Evolutionary conservation across 2,329 filamentous ascomycete species (phyloP).

Genomic region (Podosphaera xanthii): DNA sequence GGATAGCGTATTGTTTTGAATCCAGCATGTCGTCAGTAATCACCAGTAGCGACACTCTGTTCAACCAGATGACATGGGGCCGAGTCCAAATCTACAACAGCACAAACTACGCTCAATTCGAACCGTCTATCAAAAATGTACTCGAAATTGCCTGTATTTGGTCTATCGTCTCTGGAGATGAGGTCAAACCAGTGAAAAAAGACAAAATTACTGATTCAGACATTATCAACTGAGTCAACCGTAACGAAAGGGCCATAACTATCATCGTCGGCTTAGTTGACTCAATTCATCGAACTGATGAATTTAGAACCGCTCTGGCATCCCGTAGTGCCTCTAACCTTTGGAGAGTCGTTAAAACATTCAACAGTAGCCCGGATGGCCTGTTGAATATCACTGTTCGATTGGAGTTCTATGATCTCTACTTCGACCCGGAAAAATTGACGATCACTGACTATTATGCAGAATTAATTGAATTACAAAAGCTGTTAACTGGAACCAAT

Average conservation of each 20-base stretch:
- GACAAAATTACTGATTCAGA: not conserved
- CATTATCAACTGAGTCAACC: not conserved
- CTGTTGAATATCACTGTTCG: not conserved
- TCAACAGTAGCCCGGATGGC: not conserved
- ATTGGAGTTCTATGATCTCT: not conserved
- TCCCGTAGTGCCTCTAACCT: not conserved
- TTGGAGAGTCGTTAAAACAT: not conserved
- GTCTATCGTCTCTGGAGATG: too few relatives aligned
- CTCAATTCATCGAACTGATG: not conserved
- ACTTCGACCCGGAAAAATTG: not conserved
- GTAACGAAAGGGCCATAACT: not conserved
- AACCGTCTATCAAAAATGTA: too few relatives aligned
- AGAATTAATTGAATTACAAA: not conserved
- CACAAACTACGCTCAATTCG: too few relatives aligned
- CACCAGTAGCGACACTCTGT: too few relatives aligned
- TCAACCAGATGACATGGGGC: too few relatives aligned
- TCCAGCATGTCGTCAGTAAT: too few relatives aligned
- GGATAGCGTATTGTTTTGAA: too few relatives aligned
- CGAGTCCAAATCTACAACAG: too few relatives aligned
- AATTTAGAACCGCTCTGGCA: not conserved
- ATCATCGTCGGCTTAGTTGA: not conserved
- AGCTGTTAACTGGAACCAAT: not conserved
- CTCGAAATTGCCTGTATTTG: too few relatives aligned
- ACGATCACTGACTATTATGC: not conserved
- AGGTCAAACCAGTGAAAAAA: constrained; percentile 15